Percentiles rank a stretch among this genome's conserved stretches.
Conservation (phyloP, 148 eudicot genomes). For the Beta vulgaris region DNA sequence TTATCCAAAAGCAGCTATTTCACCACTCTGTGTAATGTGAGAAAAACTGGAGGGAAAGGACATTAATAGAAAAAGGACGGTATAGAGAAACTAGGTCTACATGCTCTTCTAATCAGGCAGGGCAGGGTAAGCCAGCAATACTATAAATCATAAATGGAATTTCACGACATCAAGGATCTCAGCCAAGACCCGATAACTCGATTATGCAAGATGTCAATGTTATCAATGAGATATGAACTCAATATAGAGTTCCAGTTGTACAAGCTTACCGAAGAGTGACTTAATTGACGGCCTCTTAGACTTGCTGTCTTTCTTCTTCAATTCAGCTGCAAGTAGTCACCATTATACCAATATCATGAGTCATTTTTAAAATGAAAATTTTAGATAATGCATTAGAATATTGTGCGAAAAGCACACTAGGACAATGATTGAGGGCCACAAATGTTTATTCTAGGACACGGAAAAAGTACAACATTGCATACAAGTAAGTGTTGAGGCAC, state of each 20-base stretch:
- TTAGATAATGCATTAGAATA: background rate
- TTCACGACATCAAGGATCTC: background rate
- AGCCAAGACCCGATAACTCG: background rate
- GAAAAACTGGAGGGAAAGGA: background rate
- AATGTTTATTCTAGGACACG: background rate
- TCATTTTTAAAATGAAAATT: background rate
- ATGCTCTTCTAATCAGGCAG: background rate
- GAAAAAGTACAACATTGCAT: background rate
- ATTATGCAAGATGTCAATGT: background rate
- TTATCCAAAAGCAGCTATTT: background rate
- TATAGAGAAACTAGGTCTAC: background rate
- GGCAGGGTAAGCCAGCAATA: background rate
- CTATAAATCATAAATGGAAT: background rate
- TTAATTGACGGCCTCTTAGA: slow-evolving; percentile 89
- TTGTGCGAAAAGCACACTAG: background rate
- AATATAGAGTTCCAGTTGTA: background rate
- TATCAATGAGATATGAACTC: background rate
- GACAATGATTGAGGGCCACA: background rate
- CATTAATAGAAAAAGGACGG: background rate
- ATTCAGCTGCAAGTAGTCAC: slow-evolving; percentile 63
- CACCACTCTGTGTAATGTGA: background rate
- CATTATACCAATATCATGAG: slow-evolving; percentile 4
- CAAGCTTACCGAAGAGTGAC: slow-evolving; percentile 80
- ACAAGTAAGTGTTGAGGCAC: background rate
- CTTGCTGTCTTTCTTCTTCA: slow-evolving; percentile 83